phyloP scores from a whole-genome alignment of 352 stramenopile genomes.

The Phytophthora litchii region DNA sequence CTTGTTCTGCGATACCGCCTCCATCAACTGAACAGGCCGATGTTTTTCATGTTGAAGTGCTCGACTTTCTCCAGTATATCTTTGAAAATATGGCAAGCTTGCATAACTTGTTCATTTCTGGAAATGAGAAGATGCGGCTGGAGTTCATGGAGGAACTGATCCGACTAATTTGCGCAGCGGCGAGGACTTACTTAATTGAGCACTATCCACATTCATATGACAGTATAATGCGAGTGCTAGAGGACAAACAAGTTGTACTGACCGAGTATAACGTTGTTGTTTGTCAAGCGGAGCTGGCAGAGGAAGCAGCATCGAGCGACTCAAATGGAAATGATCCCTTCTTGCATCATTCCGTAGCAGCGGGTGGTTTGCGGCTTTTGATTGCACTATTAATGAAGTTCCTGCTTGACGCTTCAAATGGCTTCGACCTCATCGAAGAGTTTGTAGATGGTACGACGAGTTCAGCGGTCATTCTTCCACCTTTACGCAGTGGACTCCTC shows the following conservation, averaged over 20 bases:
- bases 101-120: constrained; percentile 32
- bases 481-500: constrained; percentile 52
- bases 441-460: constrained; percentile 53
- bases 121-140: constrained; percentile 52
- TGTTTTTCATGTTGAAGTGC: constrained; percentile 49
- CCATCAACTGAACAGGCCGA: constrained; percentile 10
- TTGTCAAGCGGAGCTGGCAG: constrained; percentile 44
- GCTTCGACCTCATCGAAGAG: constrained; percentile 50
- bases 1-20: neutral
- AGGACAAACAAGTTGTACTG: constrained; percentile 47
- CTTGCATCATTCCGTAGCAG: constrained; percentile 53
- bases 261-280: constrained; percentile 46
- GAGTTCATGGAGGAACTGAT: constrained; percentile 68
- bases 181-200: constrained; percentile 43
- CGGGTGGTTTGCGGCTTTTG: constrained; percentile 47
- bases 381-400: constrained; percentile 59
- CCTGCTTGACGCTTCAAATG: constrained; percentile 53
- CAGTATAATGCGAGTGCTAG: constrained; percentile 41
- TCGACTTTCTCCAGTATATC: constrained; percentile 64
- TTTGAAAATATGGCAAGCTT: constrained; percentile 57
- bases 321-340: constrained; percentile 55
- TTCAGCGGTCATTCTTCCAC: constrained; percentile 40
- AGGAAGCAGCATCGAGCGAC: constrained; percentile 47
- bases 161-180: constrained; percentile 50
- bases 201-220: constrained; percentile 49